Percentiles rank a stretch among this genome's conserved stretches.
phyloP scores from a whole-genome alignment of 1,284 basidiomycete species.

The Exobasidium rhododendri region DNA sequence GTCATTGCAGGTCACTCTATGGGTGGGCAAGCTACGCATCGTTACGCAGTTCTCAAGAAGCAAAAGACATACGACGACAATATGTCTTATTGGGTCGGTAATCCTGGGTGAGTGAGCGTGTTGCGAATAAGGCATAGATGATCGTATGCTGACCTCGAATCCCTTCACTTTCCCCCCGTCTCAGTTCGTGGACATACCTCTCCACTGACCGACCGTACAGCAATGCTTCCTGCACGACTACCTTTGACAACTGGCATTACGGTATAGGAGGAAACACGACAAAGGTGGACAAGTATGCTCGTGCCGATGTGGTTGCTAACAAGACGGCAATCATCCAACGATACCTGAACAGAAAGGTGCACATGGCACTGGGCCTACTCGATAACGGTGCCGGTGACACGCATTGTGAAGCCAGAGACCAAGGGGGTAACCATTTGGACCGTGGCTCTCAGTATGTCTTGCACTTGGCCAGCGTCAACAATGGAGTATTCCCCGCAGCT shows the following conservation, averaged over 20 bases:
- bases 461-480: conserved; percentile 14
- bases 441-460: conserved; percentile 43
- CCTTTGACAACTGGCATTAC: conserved; percentile 38
- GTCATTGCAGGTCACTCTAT: conserved; percentile 50
- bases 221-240: conserved; percentile 16
- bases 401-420: conserved; percentile 41
- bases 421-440: conserved; percentile 47
- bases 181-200: conserved; percentile 38
- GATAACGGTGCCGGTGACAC: conserved; percentile 47
- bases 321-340: conserved; percentile 29
- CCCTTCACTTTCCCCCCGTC: not conserved
- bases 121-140: too few relatives aligned
- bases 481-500: conserved; percentile 27
- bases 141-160: too few relatives aligned
- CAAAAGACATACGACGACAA: conserved; percentile 41
- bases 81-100: conserved; percentile 46
- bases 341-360: conserved; percentile 32
- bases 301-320: conserved; percentile 35
- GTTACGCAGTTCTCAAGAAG: conserved; percentile 45
- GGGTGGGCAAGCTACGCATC: conserved; percentile 41
- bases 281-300: conserved; percentile 29
- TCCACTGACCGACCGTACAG: conserved; percentile 27
- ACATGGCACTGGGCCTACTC: conserved; percentile 39
- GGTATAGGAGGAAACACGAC: conserved; percentile 30
- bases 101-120: conserved; percentile 28